Evolutionary conservation across 495 filamentous ascomycete genomes (phyloP).

Genomic region (Neurospora sp.): DNA sequence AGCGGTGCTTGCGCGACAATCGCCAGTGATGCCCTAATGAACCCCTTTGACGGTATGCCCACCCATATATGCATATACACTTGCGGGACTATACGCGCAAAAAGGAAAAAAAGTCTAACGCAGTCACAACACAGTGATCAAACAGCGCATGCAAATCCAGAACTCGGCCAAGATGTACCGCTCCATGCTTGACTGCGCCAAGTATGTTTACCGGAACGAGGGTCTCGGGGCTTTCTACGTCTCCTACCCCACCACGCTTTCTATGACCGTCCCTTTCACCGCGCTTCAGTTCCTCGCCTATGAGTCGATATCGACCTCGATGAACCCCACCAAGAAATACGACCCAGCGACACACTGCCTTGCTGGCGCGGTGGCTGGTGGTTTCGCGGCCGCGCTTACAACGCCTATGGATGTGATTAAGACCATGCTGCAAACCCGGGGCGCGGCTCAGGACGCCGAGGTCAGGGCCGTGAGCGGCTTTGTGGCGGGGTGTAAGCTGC

Average conservation of each 20-base stretch:
- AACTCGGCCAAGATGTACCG: slow-evolving; percentile 77
- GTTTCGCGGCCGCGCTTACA: slow-evolving; percentile 84
- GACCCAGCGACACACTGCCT: slow-evolving; percentile 88
- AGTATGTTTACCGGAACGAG: slow-evolving; percentile 75
- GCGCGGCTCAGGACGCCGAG: slow-evolving; percentile 68
- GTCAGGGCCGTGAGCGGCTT: slow-evolving; percentile 79
- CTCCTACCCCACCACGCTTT: slow-evolving; percentile 94
- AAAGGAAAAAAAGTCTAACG: background rate
- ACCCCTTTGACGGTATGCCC: slow-evolving; percentile 90
- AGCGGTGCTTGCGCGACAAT: slow-evolving; percentile 93
- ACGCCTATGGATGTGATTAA: slow-evolving; percentile 97
- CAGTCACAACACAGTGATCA: slow-evolving; percentile 62
- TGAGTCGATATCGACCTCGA: slow-evolving; percentile 86
- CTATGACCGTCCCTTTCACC: slow-evolving; percentile 97
- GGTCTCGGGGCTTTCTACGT: slow-evolving; percentile 92
- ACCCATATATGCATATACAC: background rate
- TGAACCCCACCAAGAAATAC: slow-evolving; percentile 78
- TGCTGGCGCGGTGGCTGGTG: slow-evolving; percentile 85
- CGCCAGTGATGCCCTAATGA: slow-evolving; percentile 96
- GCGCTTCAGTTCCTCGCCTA: slow-evolving; percentile 94
- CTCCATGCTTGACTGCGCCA: slow-evolving; percentile 74
- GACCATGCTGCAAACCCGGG: slow-evolving; percentile 89
- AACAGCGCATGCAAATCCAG: slow-evolving; percentile 98
- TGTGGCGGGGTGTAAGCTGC: slow-evolving; percentile 66
- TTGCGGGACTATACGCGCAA: background rate